Percentiles rank a stretch among this genome's conserved stretches.
Evolutionary conservation across 805 yeast species (phyloP).

Genomic region (Blastobotrys peoriensis): DNA sequence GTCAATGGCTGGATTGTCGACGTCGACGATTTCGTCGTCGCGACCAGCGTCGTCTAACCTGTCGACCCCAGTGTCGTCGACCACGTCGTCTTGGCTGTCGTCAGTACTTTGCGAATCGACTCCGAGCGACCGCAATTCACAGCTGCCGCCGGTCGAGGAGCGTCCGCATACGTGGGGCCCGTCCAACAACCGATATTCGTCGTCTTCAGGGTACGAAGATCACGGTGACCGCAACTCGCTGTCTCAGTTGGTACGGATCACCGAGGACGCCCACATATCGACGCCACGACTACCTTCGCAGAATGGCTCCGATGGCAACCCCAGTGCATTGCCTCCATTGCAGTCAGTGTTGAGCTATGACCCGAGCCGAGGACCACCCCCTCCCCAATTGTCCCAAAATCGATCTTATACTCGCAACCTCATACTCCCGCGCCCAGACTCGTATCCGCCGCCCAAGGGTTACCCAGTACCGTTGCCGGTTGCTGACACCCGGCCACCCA

Average conservation of each 20-base stretch:
- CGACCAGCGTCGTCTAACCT: slow-evolving; percentile 17
- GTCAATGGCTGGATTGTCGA: slow-evolving; percentile 12
- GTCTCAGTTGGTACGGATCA: slow-evolving; percentile 20
- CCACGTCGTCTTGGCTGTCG: slow-evolving; percentile 24
- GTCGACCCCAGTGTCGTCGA: slow-evolving; percentile 19
- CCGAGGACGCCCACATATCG: slow-evolving; percentile 21
- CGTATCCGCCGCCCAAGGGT: slow-evolving; percentile 24
- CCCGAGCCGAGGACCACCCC: slow-evolving; percentile 9
- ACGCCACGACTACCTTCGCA: slow-evolving; percentile 10
- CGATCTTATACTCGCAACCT: slow-evolving; percentile 26
- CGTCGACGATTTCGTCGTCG: slow-evolving; percentile 17
- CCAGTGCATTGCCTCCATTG: background rate
- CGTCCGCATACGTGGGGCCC: slow-evolving; percentile 29
- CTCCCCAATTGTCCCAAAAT: slow-evolving; percentile 23
- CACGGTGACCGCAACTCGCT: slow-evolving; percentile 20
- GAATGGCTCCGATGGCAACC: background rate
- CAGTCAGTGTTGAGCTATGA: background rate
- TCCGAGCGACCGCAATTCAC: slow-evolving; percentile 2
- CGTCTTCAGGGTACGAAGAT: slow-evolving; percentile 19
- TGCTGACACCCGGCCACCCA: slow-evolving; percentile 23
- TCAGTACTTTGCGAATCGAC: slow-evolving; percentile 20
- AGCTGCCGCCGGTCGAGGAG: slow-evolving; percentile 19
- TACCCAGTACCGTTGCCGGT: slow-evolving; percentile 17
- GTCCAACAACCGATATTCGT: slow-evolving; percentile 19
- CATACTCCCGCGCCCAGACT: slow-evolving; percentile 26